These are phyloP conservation scores for Ascochyta fabae DNA, from an alignment of 2,329 filamentous ascomycete species.

Conservation along the genomic window DNA sequence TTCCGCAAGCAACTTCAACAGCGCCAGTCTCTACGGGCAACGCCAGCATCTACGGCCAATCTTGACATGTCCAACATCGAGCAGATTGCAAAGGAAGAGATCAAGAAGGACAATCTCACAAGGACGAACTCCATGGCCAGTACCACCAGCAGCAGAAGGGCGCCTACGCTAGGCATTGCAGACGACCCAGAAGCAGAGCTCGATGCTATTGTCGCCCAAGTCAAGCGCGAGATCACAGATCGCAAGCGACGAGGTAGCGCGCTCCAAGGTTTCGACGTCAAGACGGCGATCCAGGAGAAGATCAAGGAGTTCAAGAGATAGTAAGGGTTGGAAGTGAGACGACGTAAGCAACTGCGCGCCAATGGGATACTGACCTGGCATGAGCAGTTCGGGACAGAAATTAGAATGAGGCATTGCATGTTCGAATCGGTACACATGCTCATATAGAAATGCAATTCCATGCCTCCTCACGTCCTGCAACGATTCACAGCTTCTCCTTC, in stretches of 20 bases:
- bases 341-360: background rate
- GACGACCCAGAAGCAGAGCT: constrained; percentile 77
- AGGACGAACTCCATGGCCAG: constrained; percentile 63
- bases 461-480: background rate
- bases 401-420: background rate
- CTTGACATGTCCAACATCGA: constrained; percentile 38
- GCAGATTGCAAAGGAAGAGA: constrained; percentile 43
- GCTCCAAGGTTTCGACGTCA: constrained; percentile 45
- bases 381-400: background rate
- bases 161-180: constrained; percentile 78
- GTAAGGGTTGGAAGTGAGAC: background rate
- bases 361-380: background rate
- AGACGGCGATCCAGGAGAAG: constrained; percentile 46
- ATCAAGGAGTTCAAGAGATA: constrained; percentile 40
- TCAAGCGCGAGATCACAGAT: constrained; percentile 74
- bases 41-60: constrained; percentile 25
- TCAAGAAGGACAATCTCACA: constrained; percentile 48
- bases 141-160: constrained; percentile 54
- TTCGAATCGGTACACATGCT: background rate
- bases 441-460: background rate
- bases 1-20: constrained; percentile 51
- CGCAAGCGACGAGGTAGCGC: constrained; percentile 55
- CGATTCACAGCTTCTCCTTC: too few relatives aligned
- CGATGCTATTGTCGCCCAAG: constrained; percentile 77
- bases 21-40: constrained; percentile 32